Conservation (phyloP, 2,329 filamentous ascomycete genomes). For the Onygena corvina region DNA sequence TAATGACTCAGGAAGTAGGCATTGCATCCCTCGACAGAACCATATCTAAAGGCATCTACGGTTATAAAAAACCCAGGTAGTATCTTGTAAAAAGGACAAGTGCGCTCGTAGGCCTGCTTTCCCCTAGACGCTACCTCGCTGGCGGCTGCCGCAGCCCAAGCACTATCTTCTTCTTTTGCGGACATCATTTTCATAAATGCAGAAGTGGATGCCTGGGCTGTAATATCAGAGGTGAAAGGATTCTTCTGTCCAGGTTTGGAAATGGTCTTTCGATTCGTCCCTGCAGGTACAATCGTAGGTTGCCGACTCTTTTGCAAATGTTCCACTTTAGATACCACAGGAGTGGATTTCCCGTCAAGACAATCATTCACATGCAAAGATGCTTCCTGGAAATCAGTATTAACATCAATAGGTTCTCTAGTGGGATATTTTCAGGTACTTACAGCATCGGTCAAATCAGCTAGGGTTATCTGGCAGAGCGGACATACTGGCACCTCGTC, state of each 20-base stretch:
- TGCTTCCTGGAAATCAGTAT: constrained; percentile 48
- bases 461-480: constrained; percentile 58
- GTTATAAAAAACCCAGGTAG: constrained; percentile 85
- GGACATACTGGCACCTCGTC: constrained; percentile 48
- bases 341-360: constrained; percentile 64
- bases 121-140: constrained; percentile 66
- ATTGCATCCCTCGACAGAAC: constrained; percentile 78
- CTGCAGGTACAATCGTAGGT: constrained; percentile 32
- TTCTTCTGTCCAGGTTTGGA: constrained; percentile 70
- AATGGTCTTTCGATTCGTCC: constrained; percentile 55
- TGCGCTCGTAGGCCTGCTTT: constrained; percentile 75
- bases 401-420: not conserved
- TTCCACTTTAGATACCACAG: constrained; percentile 8
- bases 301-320: constrained; percentile 17
- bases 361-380: constrained; percentile 85
- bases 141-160: constrained; percentile 78
- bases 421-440: constrained; percentile 13
- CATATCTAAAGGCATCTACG: constrained; percentile 92
- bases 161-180: constrained; percentile 73
- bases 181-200: constrained; percentile 94
- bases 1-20: constrained; percentile 98
- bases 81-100: constrained; percentile 97
- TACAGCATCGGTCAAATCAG: constrained; percentile 41
- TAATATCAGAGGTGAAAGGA: constrained; percentile 50
- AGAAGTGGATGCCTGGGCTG: constrained; percentile 40